Base-by-base conservation (phyloP, 805 yeast species). In the Kregervanrija fluxuum region DNA sequence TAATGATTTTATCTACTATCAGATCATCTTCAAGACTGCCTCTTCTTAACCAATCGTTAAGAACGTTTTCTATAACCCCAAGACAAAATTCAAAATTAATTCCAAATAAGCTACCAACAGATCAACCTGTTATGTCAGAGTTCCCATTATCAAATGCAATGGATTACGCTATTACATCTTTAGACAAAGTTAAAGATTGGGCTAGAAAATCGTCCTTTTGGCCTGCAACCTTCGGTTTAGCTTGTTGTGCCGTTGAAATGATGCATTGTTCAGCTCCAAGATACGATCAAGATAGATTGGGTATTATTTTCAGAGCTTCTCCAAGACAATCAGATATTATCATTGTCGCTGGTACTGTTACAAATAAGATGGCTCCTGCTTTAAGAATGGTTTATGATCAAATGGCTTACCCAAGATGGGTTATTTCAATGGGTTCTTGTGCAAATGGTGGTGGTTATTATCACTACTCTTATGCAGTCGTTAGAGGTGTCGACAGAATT, bases 331-430 rank as follows among this genome's bases (percentile, higher is more conserved):
- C 93, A 5, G 95, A 86, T 74, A 82, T 86, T 53, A 85, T 86
- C 85, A 86, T 86, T 68, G 93, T 87, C 46, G 95, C 95, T 2
- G 95, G 95, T 36, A 86, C 95, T 2, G 77, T 86, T 53, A 86
- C 95, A 51, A 86, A 86, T 65, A 86, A 86, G 70, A 86, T 86
- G 95, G 95, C 95, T 2, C 95, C 95, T 35, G 93, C 93, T 22
- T 72, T 86, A 64, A 82, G 95, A 71, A 93, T 85, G 70, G 95
- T 86, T 32, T 86, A 87, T 66, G 95, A 86, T 66, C 95, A 86
- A 68, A 87, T 87, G 95, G 88, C 95, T 33, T 93, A 84, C 55
- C 95, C 95, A 39, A 80, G 90, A 68, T 86, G 95, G 95, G 95
- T 87, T 42, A 86, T 86, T 56, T 84, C 93, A 46, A 86, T 86